Conservation (phyloP, 2,329 filamentous ascomycete genomes). For the Polychaeton citri region DNA sequence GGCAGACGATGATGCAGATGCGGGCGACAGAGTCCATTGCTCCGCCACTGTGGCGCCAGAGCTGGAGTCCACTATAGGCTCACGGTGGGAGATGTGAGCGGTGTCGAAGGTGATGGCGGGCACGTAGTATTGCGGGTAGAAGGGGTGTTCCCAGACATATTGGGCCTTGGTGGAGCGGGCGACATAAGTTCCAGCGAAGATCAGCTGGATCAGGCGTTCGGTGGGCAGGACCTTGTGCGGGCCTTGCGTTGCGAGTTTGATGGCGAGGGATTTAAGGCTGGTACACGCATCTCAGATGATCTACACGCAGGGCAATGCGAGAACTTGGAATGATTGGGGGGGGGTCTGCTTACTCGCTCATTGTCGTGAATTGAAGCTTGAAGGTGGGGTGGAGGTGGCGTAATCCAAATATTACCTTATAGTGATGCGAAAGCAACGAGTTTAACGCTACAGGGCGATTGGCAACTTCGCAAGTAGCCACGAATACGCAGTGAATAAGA, state of each 20-base stretch:
- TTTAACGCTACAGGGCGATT: no score
- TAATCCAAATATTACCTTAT: no score
- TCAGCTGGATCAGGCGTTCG: conserved; percentile 18
- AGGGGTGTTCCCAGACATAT: conserved; percentile 31
- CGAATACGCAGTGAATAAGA: no score
- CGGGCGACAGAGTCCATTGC: conserved; percentile 12
- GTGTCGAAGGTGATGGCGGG: conserved; percentile 7
- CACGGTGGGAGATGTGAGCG: not conserved
- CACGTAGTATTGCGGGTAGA: conserved; percentile 33
- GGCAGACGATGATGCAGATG: no score
- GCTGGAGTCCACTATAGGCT: not conserved
- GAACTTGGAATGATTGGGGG: no score
- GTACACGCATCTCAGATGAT: no score
- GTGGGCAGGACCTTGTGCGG: conserved; percentile 21
- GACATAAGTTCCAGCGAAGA: conserved; percentile 21
- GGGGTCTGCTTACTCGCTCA: no score
- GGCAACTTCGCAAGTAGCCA: no score
- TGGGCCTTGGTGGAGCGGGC: conserved; percentile 19
- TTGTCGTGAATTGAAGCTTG: no score
- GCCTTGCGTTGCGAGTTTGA: conserved; percentile 27
- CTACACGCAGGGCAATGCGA: no score
- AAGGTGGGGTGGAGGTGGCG: no score
- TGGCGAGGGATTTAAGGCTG: conserved; percentile 16
- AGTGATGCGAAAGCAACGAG: no score
- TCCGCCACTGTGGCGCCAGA: conserved; percentile 9